phyloP scores from a whole-genome alignment of 768 basidiomycete genomes.

The Ephemerocybe angulata region DNA sequence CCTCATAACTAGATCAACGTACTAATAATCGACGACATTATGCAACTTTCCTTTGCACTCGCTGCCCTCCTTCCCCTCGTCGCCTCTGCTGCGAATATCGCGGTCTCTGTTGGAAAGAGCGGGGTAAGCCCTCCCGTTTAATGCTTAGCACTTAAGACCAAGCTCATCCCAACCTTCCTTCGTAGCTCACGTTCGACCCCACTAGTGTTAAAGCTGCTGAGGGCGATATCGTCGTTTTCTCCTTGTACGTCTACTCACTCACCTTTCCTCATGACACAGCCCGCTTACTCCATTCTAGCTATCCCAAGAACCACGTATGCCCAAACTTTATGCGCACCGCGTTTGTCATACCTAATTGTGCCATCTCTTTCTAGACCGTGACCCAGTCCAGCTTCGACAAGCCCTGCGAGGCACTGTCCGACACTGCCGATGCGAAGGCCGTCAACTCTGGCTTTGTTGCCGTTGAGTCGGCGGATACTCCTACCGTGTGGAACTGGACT shows the following conservation, averaged over 20 bases:
- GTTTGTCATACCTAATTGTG: neutral
- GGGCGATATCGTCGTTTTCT: constrained; percentile 51
- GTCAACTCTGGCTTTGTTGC: constrained; percentile 48
- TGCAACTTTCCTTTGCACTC: too few relatives aligned
- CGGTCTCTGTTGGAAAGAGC: too few relatives aligned
- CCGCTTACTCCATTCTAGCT: constrained; percentile 20
- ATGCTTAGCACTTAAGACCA: neutral
- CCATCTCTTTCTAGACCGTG: constrained; percentile 37
- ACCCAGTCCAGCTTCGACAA: constrained; percentile 57
- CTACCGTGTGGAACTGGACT: constrained; percentile 46
- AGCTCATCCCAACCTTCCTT: too few relatives aligned
- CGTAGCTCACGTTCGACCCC: constrained; percentile 39
- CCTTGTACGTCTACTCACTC: constrained; percentile 39
- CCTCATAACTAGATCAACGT: too few relatives aligned
- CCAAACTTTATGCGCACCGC: neutral
- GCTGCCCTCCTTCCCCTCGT: too few relatives aligned
- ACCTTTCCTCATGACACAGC: neutral
- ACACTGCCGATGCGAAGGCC: constrained; percentile 27
- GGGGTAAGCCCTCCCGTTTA: neutral
- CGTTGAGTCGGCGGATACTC: constrained; percentile 27
- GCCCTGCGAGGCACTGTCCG: constrained; percentile 41
- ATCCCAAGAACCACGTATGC: constrained; percentile 42
- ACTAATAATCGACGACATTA: too few relatives aligned
- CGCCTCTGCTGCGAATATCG: too few relatives aligned
- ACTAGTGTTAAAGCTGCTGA: constrained; percentile 34